These are phyloP conservation scores for Pyrus bretschneideri DNA, from an alignment of 306 rosid genomes.

Conservation along the genomic window DNA sequence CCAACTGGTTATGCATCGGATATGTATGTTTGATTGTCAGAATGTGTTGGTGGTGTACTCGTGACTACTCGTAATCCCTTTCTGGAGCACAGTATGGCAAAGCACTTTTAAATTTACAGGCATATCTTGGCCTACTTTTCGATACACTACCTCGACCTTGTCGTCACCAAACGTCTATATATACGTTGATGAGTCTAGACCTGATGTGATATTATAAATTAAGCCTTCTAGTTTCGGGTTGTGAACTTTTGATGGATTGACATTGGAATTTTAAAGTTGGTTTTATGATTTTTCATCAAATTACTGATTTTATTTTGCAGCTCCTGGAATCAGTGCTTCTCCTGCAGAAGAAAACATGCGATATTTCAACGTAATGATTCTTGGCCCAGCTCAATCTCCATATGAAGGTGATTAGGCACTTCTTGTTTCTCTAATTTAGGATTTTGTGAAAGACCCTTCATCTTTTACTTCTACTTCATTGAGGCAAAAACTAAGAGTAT, in stretches of 20 bases:
- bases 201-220: background rate
- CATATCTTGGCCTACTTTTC: background rate
- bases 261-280: background rate
- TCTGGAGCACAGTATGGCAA: background rate
- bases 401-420: slow-evolving; percentile 57
- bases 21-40: background rate
- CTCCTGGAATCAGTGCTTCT: slow-evolving; percentile 95
- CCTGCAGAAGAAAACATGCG: slow-evolving; percentile 97
- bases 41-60: background rate
- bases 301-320: slow-evolving; percentile 34
- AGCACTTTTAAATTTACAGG: background rate
- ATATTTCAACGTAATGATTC: slow-evolving; percentile 94
- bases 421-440: background rate
- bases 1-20: background rate
- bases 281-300: background rate
- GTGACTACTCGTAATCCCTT: background rate
- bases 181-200: background rate
- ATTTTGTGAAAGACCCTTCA: background rate
- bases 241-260: background rate
- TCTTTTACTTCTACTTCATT: background rate
- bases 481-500: background rate
- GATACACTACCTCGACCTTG: background rate
- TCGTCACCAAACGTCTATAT: background rate
- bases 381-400: slow-evolving; percentile 96
- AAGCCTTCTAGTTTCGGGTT: background rate